Evolutionary conservation across 2,329 filamentous ascomycete genomes (phyloP).

Genomic region (Fusarium temperatum): DNA sequence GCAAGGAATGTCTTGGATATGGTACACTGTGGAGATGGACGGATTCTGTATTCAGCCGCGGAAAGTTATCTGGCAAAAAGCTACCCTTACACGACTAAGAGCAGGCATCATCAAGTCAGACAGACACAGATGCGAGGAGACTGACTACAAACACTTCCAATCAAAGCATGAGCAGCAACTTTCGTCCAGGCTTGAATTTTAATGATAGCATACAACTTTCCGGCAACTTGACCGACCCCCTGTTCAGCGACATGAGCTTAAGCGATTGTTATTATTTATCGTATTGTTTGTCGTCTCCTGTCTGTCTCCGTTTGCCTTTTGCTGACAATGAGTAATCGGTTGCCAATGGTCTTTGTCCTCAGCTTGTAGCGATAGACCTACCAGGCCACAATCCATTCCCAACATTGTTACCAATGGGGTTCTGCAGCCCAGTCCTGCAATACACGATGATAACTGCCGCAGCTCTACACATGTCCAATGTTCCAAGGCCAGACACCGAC

Average conservation of each 20-base stretch:
- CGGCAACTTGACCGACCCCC: not conserved
- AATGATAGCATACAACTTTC: not conserved
- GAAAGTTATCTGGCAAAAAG: not conserved
- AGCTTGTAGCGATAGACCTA: constrained; percentile 4
- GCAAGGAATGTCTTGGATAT: not conserved
- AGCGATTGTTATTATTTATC: constrained; percentile 6
- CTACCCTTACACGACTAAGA: not conserved
- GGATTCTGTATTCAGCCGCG: not conserved
- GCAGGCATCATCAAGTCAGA: not conserved
- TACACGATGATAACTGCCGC: constrained; percentile 3
- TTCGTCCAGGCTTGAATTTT: fast-evolving
- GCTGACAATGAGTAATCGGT: not conserved
- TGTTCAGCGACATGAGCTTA: not conserved
- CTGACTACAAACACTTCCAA: not conserved
- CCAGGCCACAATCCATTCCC: constrained; percentile 2
- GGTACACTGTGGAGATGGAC: constrained; percentile 1
- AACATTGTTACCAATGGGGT: not conserved
- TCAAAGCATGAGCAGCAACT: not conserved
- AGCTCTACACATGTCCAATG: constrained; percentile 9
- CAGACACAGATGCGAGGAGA: not conserved
- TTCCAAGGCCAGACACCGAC: not conserved
- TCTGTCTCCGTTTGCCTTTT: too few relatives aligned
- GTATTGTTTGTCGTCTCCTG: not conserved
- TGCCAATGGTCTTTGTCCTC: not conserved
- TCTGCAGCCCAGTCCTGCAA: not conserved